Evolutionary conservation across 1,284 basidiomycete genomes (phyloP), one percentile per base, ranked within the genome.

Genomic region (Apiotrichum sp.): DNA sequence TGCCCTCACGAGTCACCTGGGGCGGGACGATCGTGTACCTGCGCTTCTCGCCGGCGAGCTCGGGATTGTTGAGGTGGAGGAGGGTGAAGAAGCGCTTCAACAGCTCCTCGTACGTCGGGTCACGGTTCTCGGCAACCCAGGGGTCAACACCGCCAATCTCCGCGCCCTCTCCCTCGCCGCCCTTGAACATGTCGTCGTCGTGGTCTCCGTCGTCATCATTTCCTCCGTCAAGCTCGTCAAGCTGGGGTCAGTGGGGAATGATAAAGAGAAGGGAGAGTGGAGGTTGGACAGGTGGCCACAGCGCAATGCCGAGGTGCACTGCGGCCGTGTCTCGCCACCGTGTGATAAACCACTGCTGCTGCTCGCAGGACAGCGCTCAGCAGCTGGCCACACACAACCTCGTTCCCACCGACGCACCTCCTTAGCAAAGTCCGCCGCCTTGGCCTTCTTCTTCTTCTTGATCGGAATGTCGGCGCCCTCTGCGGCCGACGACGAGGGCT

Each of bases 21-120:
- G 95, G 95, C n/a, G 95, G 96, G 1, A 93, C 91, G 66, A 98
- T 95, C 16, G 93, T 98, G 81, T 97, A 98, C 52, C 91, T 85
- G 77, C 93, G 92, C 77, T 88, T 89, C 61, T 88, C 81, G 52
- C 84, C 86, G 47, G 92, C 88, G 38, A 98, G 85, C 51, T 93
- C 85, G 11, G 95, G 95, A 76, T 98, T 98, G 57, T 93, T 90
- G 38, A 89, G 86, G 67, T 97, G 93, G 13, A 98, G 83, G 42
- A 89, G 86, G 56, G 82, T 81, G 80, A 95, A 98, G 79, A 98
- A 95, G 44, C 95, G 88, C 38, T 85, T 86, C 54, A 99, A 84
- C 48, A 98, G 89, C 89, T 95, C 63, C 54, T 84, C 84, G 75
- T 98, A 98, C 31, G 85, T 88, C 71, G 98, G 96, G 76, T 98